Conservation (phyloP, 768 basidiomycete species). For the Leccinellum luteum region DNA sequence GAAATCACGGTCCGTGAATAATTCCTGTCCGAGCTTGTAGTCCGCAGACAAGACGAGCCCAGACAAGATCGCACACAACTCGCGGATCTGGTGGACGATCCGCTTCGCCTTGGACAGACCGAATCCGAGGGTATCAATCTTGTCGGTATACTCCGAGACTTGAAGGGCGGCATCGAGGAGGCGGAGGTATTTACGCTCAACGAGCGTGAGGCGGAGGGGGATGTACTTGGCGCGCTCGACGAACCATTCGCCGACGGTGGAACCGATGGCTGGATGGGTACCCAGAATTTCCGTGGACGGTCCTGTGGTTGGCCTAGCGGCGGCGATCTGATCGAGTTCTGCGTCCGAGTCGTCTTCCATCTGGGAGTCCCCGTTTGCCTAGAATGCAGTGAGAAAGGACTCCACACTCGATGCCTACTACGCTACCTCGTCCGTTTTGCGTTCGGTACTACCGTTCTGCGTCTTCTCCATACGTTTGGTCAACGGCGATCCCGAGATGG, state of each 20-base stretch:
- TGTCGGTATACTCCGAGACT: conserved; percentile 88
- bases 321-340: conserved; percentile 39
- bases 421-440: conserved; percentile 21
- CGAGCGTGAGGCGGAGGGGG: conserved; percentile 69
- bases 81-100: conserved; percentile 82
- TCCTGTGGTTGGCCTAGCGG: conserved; percentile 22
- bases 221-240: conserved; percentile 79
- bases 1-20: conserved; percentile 81
- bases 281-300: conserved; percentile 38
- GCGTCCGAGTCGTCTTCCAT: conserved; percentile 35
- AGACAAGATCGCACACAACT: conserved; percentile 85
- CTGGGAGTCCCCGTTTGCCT: conserved; percentile 36
- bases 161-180: conserved; percentile 81
- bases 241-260: conserved; percentile 80
- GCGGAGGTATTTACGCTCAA: conserved; percentile 81
- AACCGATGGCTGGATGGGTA: conserved; percentile 58
- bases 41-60: conserved; percentile 80
- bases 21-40: conserved; percentile 85
- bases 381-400: neutral
- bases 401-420: neutral
- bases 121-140: conserved; percentile 79
- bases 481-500: conserved; percentile 33
- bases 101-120: conserved; percentile 82
- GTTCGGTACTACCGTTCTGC: conserved; percentile 17
- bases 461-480: conserved; percentile 7